Evolutionary conservation across 192 early-diverging fungal genomes (phyloP).

Genomic region (Coemansia sp.): DNA sequence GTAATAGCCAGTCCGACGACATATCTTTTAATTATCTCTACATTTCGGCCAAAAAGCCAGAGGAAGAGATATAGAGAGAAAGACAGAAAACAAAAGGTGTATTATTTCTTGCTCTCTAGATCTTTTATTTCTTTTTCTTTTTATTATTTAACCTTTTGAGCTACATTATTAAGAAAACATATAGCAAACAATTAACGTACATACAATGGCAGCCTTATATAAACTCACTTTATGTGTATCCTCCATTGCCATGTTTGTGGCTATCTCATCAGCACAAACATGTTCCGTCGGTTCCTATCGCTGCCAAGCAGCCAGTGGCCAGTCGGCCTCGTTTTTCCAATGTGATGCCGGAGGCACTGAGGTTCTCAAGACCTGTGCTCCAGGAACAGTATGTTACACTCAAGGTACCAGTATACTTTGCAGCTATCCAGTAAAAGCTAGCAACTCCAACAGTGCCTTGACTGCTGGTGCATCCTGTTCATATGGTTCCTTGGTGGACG

Average conservation of each 20-base stretch:
- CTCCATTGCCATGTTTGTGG: no score
- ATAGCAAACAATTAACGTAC: not conserved
- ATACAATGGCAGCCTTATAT: no score
- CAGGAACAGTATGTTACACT: conserved; percentile 44
- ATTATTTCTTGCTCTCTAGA: no score
- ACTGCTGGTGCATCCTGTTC: conserved; percentile 27
- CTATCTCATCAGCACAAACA: conserved; percentile 11
- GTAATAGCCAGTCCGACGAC: no score
- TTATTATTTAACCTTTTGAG: no score
- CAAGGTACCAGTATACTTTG: conserved; percentile 41
- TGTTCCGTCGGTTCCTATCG: conserved; percentile 37
- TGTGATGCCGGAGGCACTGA: conserved; percentile 28
- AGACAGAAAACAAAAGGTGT: no score
- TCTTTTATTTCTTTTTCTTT: no score
- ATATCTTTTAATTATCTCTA: no score
- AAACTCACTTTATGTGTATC: no score
- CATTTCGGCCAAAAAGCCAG: no score
- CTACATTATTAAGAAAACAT: not conserved
- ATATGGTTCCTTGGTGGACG: conserved; percentile 27
- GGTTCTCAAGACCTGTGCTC: conserved; percentile 33
- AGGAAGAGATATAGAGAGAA: no score
- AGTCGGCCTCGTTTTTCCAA: conserved; percentile 28
- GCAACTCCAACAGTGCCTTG: conserved; percentile 10
- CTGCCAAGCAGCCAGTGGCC: conserved; percentile 28
- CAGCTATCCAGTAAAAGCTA: conserved; percentile 21